Evolutionary conservation across 768 basidiomycete species (phyloP), one percentile per base, ranked within the genome.

Genomic region (Trametes punicea): DNA sequence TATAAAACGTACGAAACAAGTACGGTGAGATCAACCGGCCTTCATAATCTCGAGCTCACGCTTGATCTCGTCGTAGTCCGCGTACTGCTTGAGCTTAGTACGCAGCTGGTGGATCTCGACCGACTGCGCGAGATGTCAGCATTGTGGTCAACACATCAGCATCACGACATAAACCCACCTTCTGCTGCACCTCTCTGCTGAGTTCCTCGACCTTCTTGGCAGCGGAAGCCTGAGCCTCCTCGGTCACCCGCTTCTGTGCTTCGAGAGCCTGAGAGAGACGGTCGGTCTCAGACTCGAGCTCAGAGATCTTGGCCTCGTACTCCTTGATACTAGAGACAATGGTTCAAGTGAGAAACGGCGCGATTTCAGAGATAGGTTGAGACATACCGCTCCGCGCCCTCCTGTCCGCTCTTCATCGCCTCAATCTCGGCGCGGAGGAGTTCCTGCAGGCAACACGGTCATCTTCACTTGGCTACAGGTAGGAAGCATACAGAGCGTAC

Each of bases 31-130:
- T 29, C 39, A 27, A 46, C 53, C 18, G 46, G 91, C 97, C 84
- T 99, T 98, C 92, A 98, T 91, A 61, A 99, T 98, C 67, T 94
- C 94, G 26, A 99, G 79, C 69, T 99, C 97, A 25, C 97, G 87
- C 75, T 98, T 98, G 67, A 98, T 85, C 73, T 98, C 95, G 65
- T 98, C 96, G 65, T 99, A 98, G 70, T 99, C 93, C 15, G 70
- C 70, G 58, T 87, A 90, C 61, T 82, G 82, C 64, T 82, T 84
- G 33, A 98, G 73, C 61, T 84, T 85, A 30, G 74, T 71, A 67
- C 81, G 85, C 2, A 95, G 75, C 45, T 78, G 78, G 15, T 88
- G 87, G 4, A 87, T 74, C 71, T 97, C 94, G 2, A 69, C 68
- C 3, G 68, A 72, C 83, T 90, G 53, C 20, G 16, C 60, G 42